Base-by-base conservation (phyloP, 2,329 filamentous ascomycete species). In the Cladosporium phlei region DNA sequence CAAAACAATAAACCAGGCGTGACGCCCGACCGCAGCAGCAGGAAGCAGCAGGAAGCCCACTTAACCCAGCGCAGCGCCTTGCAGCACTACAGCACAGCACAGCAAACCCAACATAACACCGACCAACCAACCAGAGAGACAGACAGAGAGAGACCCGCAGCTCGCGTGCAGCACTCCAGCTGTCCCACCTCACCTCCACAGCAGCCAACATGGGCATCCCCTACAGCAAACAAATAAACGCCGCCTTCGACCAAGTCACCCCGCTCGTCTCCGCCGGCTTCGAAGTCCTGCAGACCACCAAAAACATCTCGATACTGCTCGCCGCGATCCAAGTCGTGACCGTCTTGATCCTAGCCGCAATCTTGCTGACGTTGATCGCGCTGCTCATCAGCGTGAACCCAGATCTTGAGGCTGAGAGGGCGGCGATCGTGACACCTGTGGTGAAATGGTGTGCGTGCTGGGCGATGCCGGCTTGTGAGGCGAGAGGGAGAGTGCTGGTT, bases 151-250 rank as follows among this genome's bases (percentile, higher is more conserved):
- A 21, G 9, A n/a, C 4, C 12, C 19, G 21, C 17, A 29, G 21
- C 10, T 22, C 30, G 20, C 4, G 8, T 2, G 5, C 9, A 34
- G 32, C 28, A 30, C 28, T 21, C 7, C 20, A 37, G 30, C 19
- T 54, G 61, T 47, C 33, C 30, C 35, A 22, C 35, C n/a, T n/a
- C n/a, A n/a, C n/a, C n/a, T n/a, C n/a, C n/a, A n/a, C n/a, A n/a
- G n/a, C n/a, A n/a, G n/a, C n/a, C n/a, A n/a, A n/a, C 35, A 76
- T 76, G 73, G 73, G 74, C 10, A 69, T 77, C 42, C 74, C 74
- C 1, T 77, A 75, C 61, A 74, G 70, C 11, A 69, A 68, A 54
- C 66, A 76, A 51, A 76, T 76, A 53, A 69, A 75, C 55, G 62
- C 69, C 2, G 74, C 73, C 28, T 75, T 77, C 58, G 69, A 73